Percentiles rank a stretch among this genome's conserved stretches.
These are phyloP conservation scores for Clonostachys solani DNA, from an alignment of 2,329 filamentous ascomycete species.

Conservation along the genomic window DNA sequence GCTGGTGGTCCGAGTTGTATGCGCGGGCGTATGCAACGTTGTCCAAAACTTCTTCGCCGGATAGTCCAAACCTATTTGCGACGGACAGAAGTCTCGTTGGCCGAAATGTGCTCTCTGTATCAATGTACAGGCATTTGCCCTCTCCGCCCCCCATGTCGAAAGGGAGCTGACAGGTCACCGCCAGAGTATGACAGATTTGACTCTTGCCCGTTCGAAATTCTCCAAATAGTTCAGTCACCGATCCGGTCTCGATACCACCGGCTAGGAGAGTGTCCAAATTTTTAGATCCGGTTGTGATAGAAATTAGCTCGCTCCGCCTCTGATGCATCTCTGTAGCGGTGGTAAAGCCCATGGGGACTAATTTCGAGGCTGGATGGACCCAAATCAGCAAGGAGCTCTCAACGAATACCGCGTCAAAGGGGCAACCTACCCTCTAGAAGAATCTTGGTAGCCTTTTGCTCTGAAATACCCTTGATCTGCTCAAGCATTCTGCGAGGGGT, in stretches of 20 bases:
- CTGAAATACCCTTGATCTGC: conserved; percentile 96
- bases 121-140: conserved; percentile 97
- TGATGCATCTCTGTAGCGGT: conserved; percentile 99
- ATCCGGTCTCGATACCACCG: conserved; percentile 93
- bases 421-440: conserved; percentile 69
- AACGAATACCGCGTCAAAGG: neutral
- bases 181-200: conserved; percentile 97
- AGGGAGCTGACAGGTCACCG: conserved; percentile 93
- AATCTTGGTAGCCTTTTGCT: conserved; percentile 92
- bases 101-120: conserved; percentile 95
- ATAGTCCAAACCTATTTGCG: conserved; percentile 89
- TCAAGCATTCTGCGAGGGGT: conserved; percentile 80
- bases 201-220: conserved; percentile 98
- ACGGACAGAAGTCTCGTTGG: conserved; percentile 88
- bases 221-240: conserved; percentile 96
- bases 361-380: conserved; percentile 68
- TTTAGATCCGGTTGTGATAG: conserved; percentile 96
- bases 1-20: conserved; percentile 97
- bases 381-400: neutral
- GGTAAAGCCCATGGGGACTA: conserved; percentile 98
- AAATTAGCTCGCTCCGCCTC: conserved; percentile 92
- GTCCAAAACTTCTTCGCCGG: conserved; percentile 94
- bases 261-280: conserved; percentile 93
- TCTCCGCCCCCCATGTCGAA: conserved; percentile 99
- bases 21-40: conserved; percentile 97